Evolutionary conservation across 2,329 filamentous ascomycete species (phyloP), one percentile per base, ranked within the genome.

Genomic region (Trichoderma sp.): DNA sequence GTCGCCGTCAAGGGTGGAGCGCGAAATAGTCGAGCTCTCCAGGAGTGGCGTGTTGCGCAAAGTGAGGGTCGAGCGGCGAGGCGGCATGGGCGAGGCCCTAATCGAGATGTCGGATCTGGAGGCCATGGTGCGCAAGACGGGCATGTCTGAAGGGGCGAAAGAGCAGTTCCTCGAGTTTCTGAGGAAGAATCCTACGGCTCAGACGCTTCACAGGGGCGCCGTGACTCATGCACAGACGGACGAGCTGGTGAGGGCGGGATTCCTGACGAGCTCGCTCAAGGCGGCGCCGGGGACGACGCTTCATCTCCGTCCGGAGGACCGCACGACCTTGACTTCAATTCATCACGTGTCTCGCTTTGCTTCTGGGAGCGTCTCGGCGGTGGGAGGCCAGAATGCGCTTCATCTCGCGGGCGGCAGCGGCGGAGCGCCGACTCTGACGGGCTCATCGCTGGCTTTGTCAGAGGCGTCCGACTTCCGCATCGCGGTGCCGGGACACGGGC

Each of bases 361-460:
- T 5, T 90, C 91, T 1, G 91, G 91, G 15, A 89, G 88, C 3
- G 73, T 90, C 2, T 89, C 83, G 7, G 90, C 91, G 1, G 87
- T 93, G 0, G 91, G 91, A 1, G 90, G 90, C 5, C 79, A 82
- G n/a, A 86, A 86, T 22, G 89, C 87, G 2, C 80, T 92, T 5
- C 86, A 90, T 74, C 84, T 84, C 58, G 86, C 84, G 2, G 90
- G 90, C 17, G 90, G 90, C 7, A 76, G 80, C 9, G 82, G 84
- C 64, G 82, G 77, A 73, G 74, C 74, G 29, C 73, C 73, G 35
- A 72, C 73, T 27, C 72, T 76, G 25, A 74, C 76, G n/a, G 72
- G 70, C 25, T 70, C 73, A 27, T 70, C 70, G 37, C 69, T 69
- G 22, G 63, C 71, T 27, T 70, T 70, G 10, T 65, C 71, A 34